A percentile compares a stretch with the other conserved stretches of the same genome.
Conservation (phyloP, 352 stramenopile species). For the Phytopythium litorale region DNA sequence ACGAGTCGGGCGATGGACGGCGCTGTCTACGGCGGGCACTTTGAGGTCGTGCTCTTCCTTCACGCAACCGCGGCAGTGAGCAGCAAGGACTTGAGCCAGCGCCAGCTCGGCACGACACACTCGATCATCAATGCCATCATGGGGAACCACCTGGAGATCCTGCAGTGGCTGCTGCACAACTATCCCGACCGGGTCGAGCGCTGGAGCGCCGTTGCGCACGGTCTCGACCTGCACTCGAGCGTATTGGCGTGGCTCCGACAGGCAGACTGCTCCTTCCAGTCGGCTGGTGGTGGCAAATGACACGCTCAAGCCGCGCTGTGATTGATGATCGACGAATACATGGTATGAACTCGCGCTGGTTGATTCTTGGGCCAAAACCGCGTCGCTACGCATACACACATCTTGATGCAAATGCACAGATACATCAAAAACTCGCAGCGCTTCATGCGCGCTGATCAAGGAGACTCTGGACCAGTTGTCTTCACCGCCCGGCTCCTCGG, state of each 20-base stretch:
- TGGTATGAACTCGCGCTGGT: neutral
- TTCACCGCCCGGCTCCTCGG: neutral
- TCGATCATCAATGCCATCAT: slow-evolving; percentile 17
- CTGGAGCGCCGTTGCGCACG: neutral
- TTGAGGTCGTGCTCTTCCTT: slow-evolving; percentile 30
- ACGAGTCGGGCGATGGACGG: slow-evolving; percentile 5
- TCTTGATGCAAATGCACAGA: neutral
- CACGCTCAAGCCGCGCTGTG: neutral
- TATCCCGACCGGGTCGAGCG: slow-evolving; percentile 19
- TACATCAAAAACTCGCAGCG: neutral
- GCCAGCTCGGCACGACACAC: slow-evolving; percentile 11
- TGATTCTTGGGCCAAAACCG: neutral
- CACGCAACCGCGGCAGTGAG: slow-evolving; percentile 15
- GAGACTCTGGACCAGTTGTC: neutral
- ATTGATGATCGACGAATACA: neutral
- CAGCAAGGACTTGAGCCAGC: slow-evolving; percentile 1
- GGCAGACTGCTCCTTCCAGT: neutral
- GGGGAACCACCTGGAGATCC: slow-evolving; percentile 22
- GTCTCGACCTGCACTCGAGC: slow-evolving; percentile 3
- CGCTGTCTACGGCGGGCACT: slow-evolving; percentile 17
- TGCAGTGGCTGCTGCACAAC: slow-evolving; percentile 26
- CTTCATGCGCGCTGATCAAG: neutral
- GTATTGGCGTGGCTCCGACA: slow-evolving; percentile 1
- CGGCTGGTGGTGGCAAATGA: neutral
- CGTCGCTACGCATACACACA: neutral